phyloP scores from a whole-genome alignment of 495 filamentous ascomycete genomes.

The Aspergillus sclerotiicarbonarius region DNA sequence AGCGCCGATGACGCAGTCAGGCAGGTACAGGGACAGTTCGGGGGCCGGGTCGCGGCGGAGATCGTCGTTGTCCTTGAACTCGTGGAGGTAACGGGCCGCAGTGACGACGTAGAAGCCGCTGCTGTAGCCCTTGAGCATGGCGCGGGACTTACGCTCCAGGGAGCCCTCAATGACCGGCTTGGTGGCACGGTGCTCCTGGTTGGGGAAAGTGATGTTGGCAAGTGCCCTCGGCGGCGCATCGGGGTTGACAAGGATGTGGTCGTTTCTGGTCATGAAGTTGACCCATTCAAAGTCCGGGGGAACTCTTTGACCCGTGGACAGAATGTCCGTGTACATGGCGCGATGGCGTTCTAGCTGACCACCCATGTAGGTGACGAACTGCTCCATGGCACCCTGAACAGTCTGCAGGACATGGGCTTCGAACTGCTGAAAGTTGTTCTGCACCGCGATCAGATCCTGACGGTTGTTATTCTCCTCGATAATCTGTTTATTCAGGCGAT shows the following conservation, averaged over 20 bases:
- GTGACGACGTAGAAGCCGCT: slow-evolving; percentile 88
- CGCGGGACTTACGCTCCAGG: slow-evolving; percentile 81
- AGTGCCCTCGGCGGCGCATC: slow-evolving; percentile 67
- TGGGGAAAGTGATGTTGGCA: slow-evolving; percentile 74
- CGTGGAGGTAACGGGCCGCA: slow-evolving; percentile 80
- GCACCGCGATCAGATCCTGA: slow-evolving; percentile 83
- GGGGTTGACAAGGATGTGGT: slow-evolving; percentile 74
- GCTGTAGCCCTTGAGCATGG: slow-evolving; percentile 73
- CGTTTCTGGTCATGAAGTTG: slow-evolving; percentile 69
- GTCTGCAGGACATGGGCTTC: slow-evolving; percentile 81
- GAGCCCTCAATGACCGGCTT: slow-evolving; percentile 80
- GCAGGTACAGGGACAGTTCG: slow-evolving; percentile 86
- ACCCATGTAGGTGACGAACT: slow-evolving; percentile 73
- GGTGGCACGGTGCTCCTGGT: slow-evolving; percentile 79
- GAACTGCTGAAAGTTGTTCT: slow-evolving; percentile 84
- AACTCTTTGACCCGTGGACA: slow-evolving; percentile 71
- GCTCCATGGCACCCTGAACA: slow-evolving; percentile 76
- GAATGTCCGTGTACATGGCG: slow-evolving; percentile 78
- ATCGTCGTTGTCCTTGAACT: slow-evolving; percentile 93
- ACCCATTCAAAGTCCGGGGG: slow-evolving; percentile 93
- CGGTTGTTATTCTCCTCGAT: slow-evolving; percentile 92
- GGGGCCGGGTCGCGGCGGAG: slow-evolving; percentile 75
- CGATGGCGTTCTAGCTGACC: slow-evolving; percentile 79
- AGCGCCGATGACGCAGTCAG: slow-evolving; percentile 79
- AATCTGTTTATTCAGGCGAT: slow-evolving; percentile 87